Base-by-base conservation (phyloP, 2,329 filamentous ascomycete species). In the Curvularia sp. region DNA sequence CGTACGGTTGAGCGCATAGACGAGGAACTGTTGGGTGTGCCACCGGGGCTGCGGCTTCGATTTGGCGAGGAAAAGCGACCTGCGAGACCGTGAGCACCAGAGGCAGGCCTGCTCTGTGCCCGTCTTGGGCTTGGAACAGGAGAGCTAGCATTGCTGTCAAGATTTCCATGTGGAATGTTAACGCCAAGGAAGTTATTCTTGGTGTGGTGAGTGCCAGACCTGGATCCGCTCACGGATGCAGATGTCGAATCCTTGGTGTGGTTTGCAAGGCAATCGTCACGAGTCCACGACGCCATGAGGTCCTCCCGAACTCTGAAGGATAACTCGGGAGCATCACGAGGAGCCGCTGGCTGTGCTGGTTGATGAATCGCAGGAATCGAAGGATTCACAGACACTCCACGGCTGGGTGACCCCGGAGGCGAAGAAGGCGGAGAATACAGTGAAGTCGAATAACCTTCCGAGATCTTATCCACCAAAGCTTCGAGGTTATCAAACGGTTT, bases 201-300 rank as follows among this genome's bases (percentile, higher is more conserved):
- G 12, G 73, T 75, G 55, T 68, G 65, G 7, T 66, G 61, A 0
- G 72, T 70, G 0, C 69, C 74, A 1, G 85, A 83, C 62, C 86
- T 87, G 2, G 92, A 96, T 22, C 92, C 92, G 53, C 83, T 90
- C 54, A 96, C 80, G 4, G 92, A 96, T 12, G 86, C 85, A 0
- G 90, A 86, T 67, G 89, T 91, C 67, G 88, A 88, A 55, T 90
- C 82, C 58, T 82, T 86, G 58, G 90, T 87, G 49, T 91, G 84
- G 38, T 86, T 83, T 10, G 88, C 85, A 52, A 95, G 80, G 31
- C 90, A 90, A 13, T 82, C 79, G 22, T 96, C 93, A 70, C 88
- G 88, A 39, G 87, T 89, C 94, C 94, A 97, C 48, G 91, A 86
- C 20, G 85, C 82, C 57, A 92, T 80, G 85, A 97, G 91, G 65